These are phyloP conservation scores for Drechslerella coelobrocha DNA, from an alignment of 2,329 filamentous ascomycete genomes.

Conservation along the genomic window DNA sequence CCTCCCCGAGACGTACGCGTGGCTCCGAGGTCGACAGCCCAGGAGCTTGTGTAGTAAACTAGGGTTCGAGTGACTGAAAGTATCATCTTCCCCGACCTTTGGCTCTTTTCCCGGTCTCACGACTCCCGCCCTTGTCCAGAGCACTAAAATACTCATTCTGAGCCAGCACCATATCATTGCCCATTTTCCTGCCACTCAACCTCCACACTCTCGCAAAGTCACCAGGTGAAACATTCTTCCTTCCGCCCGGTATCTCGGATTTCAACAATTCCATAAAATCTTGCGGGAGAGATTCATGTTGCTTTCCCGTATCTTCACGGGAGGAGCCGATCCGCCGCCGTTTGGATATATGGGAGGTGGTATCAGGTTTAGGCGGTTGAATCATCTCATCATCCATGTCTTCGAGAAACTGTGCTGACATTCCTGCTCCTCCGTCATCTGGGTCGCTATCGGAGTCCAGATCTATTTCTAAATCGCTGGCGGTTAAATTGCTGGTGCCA, in stretches of 20 bases:
- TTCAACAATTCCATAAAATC: conserved; percentile 32
- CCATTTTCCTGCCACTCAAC: conserved; percentile 33
- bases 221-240: conserved; percentile 30
- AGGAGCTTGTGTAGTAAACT: no score
- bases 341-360: conserved; percentile 18
- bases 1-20: no score
- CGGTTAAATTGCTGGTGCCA: conserved; percentile 5
- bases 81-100: conserved; percentile 6
- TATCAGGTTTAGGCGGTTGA: not conserved
- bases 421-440: conserved; percentile 1
- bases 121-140: not conserved
- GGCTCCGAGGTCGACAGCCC: no score
- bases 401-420: conserved; percentile 29
- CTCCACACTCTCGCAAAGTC: conserved; percentile 46
- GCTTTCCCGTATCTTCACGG: not conserved
- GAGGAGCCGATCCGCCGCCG: conserved; percentile 17
- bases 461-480: conserved; percentile 31
- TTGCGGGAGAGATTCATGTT: conserved; percentile 18
- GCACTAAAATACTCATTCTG: conserved; percentile 42
- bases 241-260: conserved; percentile 21
- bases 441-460: not conserved
- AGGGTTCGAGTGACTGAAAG: no score
- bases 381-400: conserved; percentile 9
- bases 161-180: conserved; percentile 39
- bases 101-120: not conserved